Base-by-base conservation (phyloP, 306 rosid genomes). In the Dalbergia oliveri region DNA sequence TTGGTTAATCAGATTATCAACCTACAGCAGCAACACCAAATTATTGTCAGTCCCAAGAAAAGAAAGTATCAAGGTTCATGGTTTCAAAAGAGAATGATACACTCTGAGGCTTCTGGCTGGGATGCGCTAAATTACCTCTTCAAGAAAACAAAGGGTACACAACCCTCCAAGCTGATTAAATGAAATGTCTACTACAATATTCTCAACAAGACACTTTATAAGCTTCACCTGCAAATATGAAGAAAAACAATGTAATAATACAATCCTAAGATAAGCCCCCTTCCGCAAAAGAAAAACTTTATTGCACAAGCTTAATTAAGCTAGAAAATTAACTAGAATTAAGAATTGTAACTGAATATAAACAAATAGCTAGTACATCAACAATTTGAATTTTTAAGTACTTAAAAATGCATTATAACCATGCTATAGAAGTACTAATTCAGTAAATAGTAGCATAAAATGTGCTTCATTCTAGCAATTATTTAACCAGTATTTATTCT, bases 101-200 rank as follows among this genome's bases (percentile, higher is more conserved):
- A 71, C 47, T 18, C 49, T 18, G 65, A 21, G 76, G 71, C 44
- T 61, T 35, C 63, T 51, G 21, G 66, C 59, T 47, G 34, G 64
- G 53, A 81, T 84, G 64, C 44, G 66, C 77, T 41, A 64, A 53
- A 88, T 87, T 77, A 96, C 99, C 99, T 93, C 97, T 85, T 86
- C 98, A 62, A 96, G 99, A 85, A 96, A 96, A 84, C 99, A 96
- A 59, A 96, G 98, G 83, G 98, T 96, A 79, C 99, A 96, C 88
- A 96, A 76, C 18, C 99, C 99, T 50, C 99, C 99, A 57, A 96
- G 97, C 88, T 96, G 99, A 83, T 96, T 84, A 72, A 91, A 96
- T 79, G 99, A 96, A 88, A 96, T 93, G 90, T 93, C 99, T 65
- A 96, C 99, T 78, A 96, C 99, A 62, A 96, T 96, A 83, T 96